Base-by-base conservation (phyloP, 768 basidiomycete genomes). In the Suillus brevipes region DNA sequence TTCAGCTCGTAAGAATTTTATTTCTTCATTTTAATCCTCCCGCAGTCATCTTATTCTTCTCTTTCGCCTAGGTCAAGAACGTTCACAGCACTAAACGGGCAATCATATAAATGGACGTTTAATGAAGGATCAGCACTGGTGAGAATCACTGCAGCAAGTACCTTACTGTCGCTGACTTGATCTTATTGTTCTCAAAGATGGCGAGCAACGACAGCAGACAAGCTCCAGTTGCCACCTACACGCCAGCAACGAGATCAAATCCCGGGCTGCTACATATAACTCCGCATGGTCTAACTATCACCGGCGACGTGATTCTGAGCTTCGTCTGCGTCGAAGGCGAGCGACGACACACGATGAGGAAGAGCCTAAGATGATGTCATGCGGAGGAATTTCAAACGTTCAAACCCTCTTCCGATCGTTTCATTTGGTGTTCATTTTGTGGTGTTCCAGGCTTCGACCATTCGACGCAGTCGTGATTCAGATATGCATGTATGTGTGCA, bases 71-170 rank as follows among this genome's bases (percentile, higher is more conserved):
- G 75, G 59, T 77, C 75, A 42, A 68, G 75, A 36, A 76, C 76
- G 55, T 76, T 76, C 47, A 76, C 70, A 47, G 76, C 75, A 31
- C 69, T 77, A 68, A 76, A 76, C 55, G 75, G 75, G 20, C 73
- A 76, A 50, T 73, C 75, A 7, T 76, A 76, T 63, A 76, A 76
- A 64, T 76, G 75, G 75, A 71, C 74, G 23, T 76, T 78, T 47
- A 72, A 73, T 36, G 76, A 76, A 8, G 75, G 76, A 38, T 67
- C 75, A 1, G 72, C 72, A 49, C 58, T 77, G 72, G 75, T 77
- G 63, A 63, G 70, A 63, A 7, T 64, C 37, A 40, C 49, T 7
- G 36, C 28, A 10, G 16, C 28, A 18, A 12, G 16, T n/a, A 14
- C 4, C 3, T 20, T 14, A 18, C 47, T 18, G 43, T 50, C 16